phyloP scores from a whole-genome alignment of 2,329 filamentous ascomycete genomes.

The Colletotrichum costaricense region DNA sequence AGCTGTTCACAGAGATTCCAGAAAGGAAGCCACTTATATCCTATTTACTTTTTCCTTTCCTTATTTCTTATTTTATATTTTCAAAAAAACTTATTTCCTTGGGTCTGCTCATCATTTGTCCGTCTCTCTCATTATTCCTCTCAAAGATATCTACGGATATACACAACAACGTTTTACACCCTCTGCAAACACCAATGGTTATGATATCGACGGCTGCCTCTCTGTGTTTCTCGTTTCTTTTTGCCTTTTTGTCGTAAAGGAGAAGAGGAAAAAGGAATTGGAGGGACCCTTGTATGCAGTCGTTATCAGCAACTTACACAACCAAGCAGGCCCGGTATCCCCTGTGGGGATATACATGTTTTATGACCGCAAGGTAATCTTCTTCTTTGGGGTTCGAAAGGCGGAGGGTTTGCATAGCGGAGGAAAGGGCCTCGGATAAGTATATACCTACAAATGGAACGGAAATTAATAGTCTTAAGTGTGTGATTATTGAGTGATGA shows the following conservation, averaged over 20 bases:
- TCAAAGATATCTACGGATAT: too few species aligned
- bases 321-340: neutral
- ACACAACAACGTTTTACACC: conserved; percentile 2
- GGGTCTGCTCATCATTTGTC: conserved; percentile 15
- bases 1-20: conserved; percentile 15
- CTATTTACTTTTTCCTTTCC: conserved; percentile 28
- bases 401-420: neutral
- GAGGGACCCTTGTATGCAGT: neutral
- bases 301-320: neutral
- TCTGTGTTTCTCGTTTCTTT: conserved; percentile 2
- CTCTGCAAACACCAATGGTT: conserved; percentile 23
- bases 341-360: neutral
- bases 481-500: too few species aligned
- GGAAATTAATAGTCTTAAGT: conserved; percentile 5
- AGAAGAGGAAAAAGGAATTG: neutral
- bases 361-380: neutral
- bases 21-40: conserved; percentile 32
- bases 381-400: neutral
- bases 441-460: conserved; percentile 6
- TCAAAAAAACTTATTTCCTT: conserved; percentile 16
- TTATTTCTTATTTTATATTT: conserved; percentile 34
- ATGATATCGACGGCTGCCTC: conserved; percentile 28
- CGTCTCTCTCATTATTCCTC: too few species aligned
- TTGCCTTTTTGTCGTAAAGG: neutral
- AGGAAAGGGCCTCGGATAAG: neutral